These are phyloP conservation scores for Chytridiales sp. DNA, from an alignment of 371 early-diverging fungal genomes.

Conservation along the genomic window DNA sequence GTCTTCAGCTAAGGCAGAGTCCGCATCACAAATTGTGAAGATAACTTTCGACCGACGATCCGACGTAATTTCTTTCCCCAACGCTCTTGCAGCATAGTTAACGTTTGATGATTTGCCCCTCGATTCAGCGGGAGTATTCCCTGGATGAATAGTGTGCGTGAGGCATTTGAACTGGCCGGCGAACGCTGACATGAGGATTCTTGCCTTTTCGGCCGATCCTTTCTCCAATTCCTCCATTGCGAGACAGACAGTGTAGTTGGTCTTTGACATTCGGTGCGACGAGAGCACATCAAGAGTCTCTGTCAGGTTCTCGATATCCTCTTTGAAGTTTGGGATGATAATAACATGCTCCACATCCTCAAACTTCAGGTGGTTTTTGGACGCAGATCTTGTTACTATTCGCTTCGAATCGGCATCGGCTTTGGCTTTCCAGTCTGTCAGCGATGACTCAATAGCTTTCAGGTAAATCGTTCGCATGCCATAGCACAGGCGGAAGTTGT, in stretches of 20 bases:
- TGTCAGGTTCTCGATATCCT: conserved; percentile 29
- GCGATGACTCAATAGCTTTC: too few species aligned
- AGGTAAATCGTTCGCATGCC: too few species aligned
- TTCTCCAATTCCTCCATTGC: conserved; percentile 67
- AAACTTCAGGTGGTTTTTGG: too few species aligned
- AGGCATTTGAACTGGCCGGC: conserved; percentile 46
- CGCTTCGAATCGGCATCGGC: too few species aligned
- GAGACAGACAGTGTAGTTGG: conserved; percentile 43
- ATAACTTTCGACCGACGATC: conserved; percentile 31
- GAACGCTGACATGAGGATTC: conserved; percentile 40
- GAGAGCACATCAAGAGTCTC: conserved; percentile 26
- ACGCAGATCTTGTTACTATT: too few species aligned
- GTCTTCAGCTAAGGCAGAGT: conserved; percentile 51
- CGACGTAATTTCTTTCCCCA: not conserved
- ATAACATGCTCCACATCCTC: conserved; percentile 46
- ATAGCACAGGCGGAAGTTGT: too few species aligned
- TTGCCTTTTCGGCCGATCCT: conserved; percentile 54
- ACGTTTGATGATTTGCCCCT: conserved; percentile 67
- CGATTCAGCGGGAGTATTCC: conserved; percentile 56
- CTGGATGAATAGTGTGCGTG: conserved; percentile 59
- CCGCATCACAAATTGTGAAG: conserved; percentile 61
- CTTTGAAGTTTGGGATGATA: conserved; percentile 63
- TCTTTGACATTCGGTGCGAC: conserved; percentile 12
- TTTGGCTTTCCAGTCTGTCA: too few species aligned
- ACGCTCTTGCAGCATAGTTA: conserved; percentile 43